Evolutionary conservation across 2,329 filamentous ascomycete genomes (phyloP).

Genomic region (Cytospora chrysosperma): DNA sequence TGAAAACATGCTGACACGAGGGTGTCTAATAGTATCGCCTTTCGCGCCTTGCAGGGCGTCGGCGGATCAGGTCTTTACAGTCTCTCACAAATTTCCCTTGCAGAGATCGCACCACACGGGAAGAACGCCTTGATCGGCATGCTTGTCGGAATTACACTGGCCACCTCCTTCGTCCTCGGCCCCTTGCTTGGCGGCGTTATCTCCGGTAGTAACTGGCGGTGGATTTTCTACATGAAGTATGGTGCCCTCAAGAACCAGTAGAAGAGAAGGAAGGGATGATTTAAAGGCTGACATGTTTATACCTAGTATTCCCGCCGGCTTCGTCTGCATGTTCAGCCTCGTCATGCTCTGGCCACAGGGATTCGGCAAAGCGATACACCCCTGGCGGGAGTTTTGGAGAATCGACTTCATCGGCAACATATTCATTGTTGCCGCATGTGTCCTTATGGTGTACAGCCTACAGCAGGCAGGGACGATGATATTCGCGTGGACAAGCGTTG

Average conservation of each 20-base stretch:
- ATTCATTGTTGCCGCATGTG: conserved; percentile 50
- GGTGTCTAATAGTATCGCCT: conserved; percentile 49
- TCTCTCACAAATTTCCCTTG: conserved; percentile 55
- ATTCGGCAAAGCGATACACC: conserved; percentile 37
- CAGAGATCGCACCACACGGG: conserved; percentile 55
- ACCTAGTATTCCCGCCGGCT: conserved; percentile 21
- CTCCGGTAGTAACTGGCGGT: conserved; percentile 55
- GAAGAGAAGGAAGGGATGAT: background rate
- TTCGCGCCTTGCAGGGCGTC: conserved; percentile 58
- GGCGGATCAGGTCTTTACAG: conserved; percentile 63
- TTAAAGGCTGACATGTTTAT: conserved; percentile 18
- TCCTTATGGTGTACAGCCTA: conserved; percentile 55
- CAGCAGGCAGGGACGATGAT: conserved; percentile 56
- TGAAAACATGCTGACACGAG: conserved; percentile 16
- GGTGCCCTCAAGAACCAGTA: conserved; percentile 22
- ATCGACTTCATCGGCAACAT: conserved; percentile 54
- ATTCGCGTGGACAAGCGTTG: conserved; percentile 50
- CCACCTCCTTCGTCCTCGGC: conserved; percentile 57
- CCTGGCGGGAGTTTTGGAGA: conserved; percentile 43
- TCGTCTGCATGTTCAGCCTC: conserved; percentile 39
- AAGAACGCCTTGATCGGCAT: conserved; percentile 54
- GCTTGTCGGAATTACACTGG: conserved; percentile 55
- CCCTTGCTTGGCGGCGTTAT: conserved; percentile 58
- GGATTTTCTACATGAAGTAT: conserved; percentile 63
- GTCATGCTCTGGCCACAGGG: conserved; percentile 45